These are phyloP conservation scores for Citrullus mucosospermus DNA, from an alignment of 306 rosid genomes.

Conservation along the genomic window DNA sequence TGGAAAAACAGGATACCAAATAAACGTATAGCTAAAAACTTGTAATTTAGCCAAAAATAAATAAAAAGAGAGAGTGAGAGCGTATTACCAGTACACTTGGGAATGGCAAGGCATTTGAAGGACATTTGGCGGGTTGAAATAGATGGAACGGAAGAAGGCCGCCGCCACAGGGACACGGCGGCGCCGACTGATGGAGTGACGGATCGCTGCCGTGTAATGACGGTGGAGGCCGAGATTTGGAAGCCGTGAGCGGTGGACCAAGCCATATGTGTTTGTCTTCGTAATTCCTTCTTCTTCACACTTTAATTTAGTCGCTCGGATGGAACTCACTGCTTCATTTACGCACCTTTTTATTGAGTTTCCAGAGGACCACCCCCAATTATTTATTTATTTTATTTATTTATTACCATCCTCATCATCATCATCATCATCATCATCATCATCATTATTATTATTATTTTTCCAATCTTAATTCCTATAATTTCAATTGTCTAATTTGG, in stretches of 20 bases:
- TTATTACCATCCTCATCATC: too few relatives aligned
- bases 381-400: too few relatives aligned
- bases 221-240: constrained; percentile 34
- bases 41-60: not conserved
- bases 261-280: constrained; percentile 33
- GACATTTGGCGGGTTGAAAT: constrained; percentile 38
- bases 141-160: constrained; percentile 20
- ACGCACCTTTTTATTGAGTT: not conserved
- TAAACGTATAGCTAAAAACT: too few relatives aligned
- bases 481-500: too few relatives aligned
- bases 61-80: too few relatives aligned
- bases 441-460: too few relatives aligned
- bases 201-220: constrained; percentile 16
- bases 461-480: too few relatives aligned
- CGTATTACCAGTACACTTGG: constrained; percentile 32
- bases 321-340: not conserved
- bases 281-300: not conserved
- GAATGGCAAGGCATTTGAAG: constrained; percentile 47
- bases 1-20: too few relatives aligned
- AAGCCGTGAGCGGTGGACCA: constrained; percentile 45
- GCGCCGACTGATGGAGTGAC: constrained; percentile 31
- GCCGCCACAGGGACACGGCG: constrained; percentile 29
- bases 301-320: too few relatives aligned
- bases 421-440: too few relatives aligned
- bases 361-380: not conserved